Evolutionary conservation across 495 filamentous ascomycete genomes (phyloP).

Genomic region (Aspergillus olivimuriae): DNA sequence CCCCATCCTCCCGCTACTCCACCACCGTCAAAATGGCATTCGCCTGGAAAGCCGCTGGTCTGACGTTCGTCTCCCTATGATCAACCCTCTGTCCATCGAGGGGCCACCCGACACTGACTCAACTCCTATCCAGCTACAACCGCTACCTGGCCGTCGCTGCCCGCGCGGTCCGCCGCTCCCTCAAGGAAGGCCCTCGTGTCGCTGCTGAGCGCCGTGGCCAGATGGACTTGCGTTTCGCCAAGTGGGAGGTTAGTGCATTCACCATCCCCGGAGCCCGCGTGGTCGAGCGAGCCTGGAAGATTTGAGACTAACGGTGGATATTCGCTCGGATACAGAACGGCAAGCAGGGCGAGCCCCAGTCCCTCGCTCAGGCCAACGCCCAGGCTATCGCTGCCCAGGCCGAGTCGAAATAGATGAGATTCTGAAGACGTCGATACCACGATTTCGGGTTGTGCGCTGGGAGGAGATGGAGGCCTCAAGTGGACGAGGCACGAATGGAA

Average conservation of each 20-base stretch:
- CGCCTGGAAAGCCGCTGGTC: constrained; percentile 96
- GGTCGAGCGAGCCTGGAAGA: neutral
- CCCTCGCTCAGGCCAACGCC: constrained; percentile 66
- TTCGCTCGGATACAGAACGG: constrained; percentile 60
- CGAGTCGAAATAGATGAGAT: constrained; percentile 36
- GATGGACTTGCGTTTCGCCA: constrained; percentile 86
- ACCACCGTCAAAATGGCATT: constrained; percentile 77
- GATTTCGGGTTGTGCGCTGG: constrained; percentile 13
- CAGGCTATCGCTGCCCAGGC: constrained; percentile 46
- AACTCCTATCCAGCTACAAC: constrained; percentile 43
- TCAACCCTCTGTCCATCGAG: neutral
- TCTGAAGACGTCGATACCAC: constrained; percentile 6
- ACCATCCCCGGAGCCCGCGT: neutral
- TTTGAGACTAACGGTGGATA: constrained; percentile 15
- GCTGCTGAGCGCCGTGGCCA: constrained; percentile 82
- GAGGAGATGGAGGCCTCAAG: constrained; percentile 12
- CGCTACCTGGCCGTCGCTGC: constrained; percentile 51
- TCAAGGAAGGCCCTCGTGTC: constrained; percentile 88
- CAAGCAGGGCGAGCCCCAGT: constrained; percentile 86
- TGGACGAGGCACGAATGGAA: constrained; percentile 31
- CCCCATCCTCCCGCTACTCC: constrained; percentile 19
- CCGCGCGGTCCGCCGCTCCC: constrained; percentile 65
- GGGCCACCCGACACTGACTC: constrained; percentile 10
- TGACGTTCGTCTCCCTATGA: constrained; percentile 63
- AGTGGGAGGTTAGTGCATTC: constrained; percentile 79